Conservation (phyloP, 2,329 filamentous ascomycete species). For the Aureobasidium sp. region DNA sequence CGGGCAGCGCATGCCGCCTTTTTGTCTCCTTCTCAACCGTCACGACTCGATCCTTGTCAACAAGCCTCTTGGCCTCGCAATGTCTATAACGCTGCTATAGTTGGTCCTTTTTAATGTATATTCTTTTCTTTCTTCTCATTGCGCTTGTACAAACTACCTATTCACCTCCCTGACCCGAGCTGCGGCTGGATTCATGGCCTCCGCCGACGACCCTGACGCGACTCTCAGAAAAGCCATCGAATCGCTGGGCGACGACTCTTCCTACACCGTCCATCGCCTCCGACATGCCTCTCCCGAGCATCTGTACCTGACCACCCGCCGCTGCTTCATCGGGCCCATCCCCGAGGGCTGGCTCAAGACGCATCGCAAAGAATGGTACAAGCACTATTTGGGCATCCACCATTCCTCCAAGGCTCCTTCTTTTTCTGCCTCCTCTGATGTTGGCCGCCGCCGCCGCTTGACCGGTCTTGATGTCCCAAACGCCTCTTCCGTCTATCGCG, state of each 20-base stretch:
- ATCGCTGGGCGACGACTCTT: constrained; percentile 15
- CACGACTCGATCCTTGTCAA: neutral
- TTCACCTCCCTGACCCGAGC: neutral
- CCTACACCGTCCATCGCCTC: constrained; percentile 19
- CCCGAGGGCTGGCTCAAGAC: constrained; percentile 59
- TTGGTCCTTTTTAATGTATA: neutral
- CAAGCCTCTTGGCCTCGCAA: neutral
- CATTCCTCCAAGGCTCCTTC: constrained; percentile 40
- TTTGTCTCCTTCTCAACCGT: neutral
- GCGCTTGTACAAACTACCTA: neutral
- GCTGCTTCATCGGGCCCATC: constrained; percentile 60
- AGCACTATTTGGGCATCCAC: constrained; percentile 40
- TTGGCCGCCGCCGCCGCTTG: constrained; percentile 33
- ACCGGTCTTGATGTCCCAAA: constrained; percentile 37
- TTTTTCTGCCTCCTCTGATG: constrained; percentile 45
- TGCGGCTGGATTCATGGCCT: constrained; percentile 8
- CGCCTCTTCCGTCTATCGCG: constrained; percentile 31
- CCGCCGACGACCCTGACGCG: constrained; percentile 6
- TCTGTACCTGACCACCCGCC: constrained; percentile 53
- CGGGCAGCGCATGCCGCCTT: neutral
- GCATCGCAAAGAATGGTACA: constrained; percentile 59
- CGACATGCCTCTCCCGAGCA: constrained; percentile 56
- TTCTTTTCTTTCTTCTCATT: neutral
- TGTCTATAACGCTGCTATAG: constrained; percentile 2
- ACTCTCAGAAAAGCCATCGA: constrained; percentile 17